These are phyloP conservation scores for Microdochium trichocladiopsis DNA, from an alignment of 2,329 filamentous ascomycete genomes.

Conservation along the genomic window DNA sequence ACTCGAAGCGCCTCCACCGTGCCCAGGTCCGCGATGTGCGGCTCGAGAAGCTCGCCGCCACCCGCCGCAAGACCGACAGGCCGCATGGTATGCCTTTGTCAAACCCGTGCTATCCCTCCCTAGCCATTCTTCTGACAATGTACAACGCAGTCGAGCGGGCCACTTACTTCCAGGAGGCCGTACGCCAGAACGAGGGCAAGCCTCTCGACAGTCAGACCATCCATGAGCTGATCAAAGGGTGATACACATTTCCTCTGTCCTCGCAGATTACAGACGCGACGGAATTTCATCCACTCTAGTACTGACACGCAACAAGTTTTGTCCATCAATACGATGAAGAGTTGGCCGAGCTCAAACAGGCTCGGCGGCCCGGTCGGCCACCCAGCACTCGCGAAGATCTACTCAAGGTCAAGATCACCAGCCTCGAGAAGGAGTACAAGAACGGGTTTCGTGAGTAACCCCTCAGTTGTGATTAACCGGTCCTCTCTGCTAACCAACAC, in stretches of 20 bases:
- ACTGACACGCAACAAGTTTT: slow-evolving; percentile 37
- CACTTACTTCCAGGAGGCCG: slow-evolving; percentile 63
- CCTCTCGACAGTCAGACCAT: slow-evolving; percentile 49
- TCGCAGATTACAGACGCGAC: too few species aligned
- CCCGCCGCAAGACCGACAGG: slow-evolving; percentile 67
- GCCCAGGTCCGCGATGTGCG: slow-evolving; percentile 78
- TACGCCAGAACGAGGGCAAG: slow-evolving; percentile 42
- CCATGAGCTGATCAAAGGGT: slow-evolving; percentile 57
- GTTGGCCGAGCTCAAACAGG: slow-evolving; percentile 55
- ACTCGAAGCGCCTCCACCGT: slow-evolving; percentile 73
- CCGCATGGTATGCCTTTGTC: slow-evolving; percentile 51
- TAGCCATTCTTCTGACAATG: slow-evolving; percentile 2
- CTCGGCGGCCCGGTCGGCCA: slow-evolving; percentile 72
- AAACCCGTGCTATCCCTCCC: neutral
- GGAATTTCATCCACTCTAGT: too few species aligned
- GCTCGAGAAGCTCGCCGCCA: slow-evolving; percentile 63
- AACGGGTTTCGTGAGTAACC: slow-evolving; percentile 68
- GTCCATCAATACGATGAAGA: slow-evolving; percentile 67
- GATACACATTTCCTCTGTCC: slow-evolving; percentile 7
- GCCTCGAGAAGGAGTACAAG: slow-evolving; percentile 72
- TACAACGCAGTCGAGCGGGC: slow-evolving; percentile 52
- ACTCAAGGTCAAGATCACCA: slow-evolving; percentile 62
- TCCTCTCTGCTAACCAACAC: slow-evolving; percentile 9
- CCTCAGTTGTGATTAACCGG: neutral
- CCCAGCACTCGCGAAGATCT: slow-evolving; percentile 70